phyloP scores from a whole-genome alignment of 1,284 basidiomycete genomes.

The Sanguinoderma infundibulare region DNA sequence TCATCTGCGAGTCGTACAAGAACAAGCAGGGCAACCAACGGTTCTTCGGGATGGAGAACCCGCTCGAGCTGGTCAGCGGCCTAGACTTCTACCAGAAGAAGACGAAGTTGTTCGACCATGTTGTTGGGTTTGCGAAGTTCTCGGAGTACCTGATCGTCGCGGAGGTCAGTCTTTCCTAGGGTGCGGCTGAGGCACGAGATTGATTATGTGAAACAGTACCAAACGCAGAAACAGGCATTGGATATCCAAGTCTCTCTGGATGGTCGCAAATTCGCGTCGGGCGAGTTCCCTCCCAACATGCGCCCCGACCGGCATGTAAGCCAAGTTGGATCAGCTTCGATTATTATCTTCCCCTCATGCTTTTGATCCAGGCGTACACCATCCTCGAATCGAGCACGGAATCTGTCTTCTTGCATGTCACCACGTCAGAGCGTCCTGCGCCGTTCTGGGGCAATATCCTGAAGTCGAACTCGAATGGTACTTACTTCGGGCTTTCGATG shows the following conservation, averaged over 20 bases:
- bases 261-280: slow-evolving; percentile 82
- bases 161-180: slow-evolving; percentile 61
- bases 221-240: slow-evolving; percentile 62
- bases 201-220: slow-evolving; percentile 48
- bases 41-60: slow-evolving; percentile 60
- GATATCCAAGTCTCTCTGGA: slow-evolving; percentile 93
- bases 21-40: slow-evolving; percentile 86
- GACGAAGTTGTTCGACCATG: slow-evolving; percentile 81
- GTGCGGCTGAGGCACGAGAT: too few species aligned
- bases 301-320: slow-evolving; percentile 85
- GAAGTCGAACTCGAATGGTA: slow-evolving; percentile 98
- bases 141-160: slow-evolving; percentile 95
- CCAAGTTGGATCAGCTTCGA: slow-evolving; percentile 8
- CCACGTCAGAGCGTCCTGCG: slow-evolving; percentile 77
- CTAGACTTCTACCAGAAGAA: slow-evolving; percentile 75
- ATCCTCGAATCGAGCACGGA: slow-evolving; percentile 94
- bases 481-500: slow-evolving; percentile 89
- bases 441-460: slow-evolving; percentile 92
- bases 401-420: slow-evolving; percentile 94
- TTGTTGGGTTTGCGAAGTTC: slow-evolving; percentile 97
- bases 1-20: slow-evolving; percentile 90
- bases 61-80: slow-evolving; percentile 83
- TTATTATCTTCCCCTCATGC: background rate
- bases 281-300: slow-evolving; percentile 91
- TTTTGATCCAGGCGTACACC: slow-evolving; percentile 75